Evolutionary conservation across 2,329 filamentous ascomycete genomes (phyloP), one percentile per base, ranked within the genome.

Genomic region (Nothomitra cinnamomea): DNA sequence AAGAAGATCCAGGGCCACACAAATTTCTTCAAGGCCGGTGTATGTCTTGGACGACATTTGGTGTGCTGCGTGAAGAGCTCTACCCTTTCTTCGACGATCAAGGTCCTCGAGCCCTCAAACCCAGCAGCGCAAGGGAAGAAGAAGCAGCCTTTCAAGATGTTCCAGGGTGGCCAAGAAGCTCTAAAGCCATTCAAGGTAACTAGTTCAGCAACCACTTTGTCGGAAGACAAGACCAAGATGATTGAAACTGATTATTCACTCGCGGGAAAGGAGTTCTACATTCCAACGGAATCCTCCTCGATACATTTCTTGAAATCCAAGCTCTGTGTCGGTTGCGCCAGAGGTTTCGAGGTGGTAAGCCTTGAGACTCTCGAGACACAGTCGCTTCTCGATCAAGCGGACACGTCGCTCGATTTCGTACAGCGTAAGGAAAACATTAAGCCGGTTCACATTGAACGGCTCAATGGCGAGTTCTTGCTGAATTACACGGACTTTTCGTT

Each of bases 401-500:
- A 98, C 67, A 98, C 92, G 0, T 95, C 89, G 15, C 82, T 98
- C 57, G 92, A 98, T 70, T 96, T 98, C 65, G 90, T 98, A 51
- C 85, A 88, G 21, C 81, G 88, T 55, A 92, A 92, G 66, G 90
- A 96, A 68, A 87, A 87, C 62, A 87, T 92, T 62, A 88, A 86
- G 66, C 90, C 92, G 2, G 94, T 98, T 58, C 90, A 96, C 63
- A 96, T 98, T 60, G 94, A 98, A 68, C 85, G 92, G 47, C 82
- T 96, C 65, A 94, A 94, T 60, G 89, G 90, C 66, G 92, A 98
- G 65, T 98, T 98, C 74, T 69, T 98, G 60, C 81, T 98, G 58
- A 96, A 95, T 69, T 98, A 98, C 70, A 92, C 87, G 3, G 92
- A 98, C 66, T 98, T 95, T 69, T 95, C 87, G 12, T 98, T 98